Base-by-base conservation (phyloP, 176 grass and related monocot species). In the Ananas comosus region DNA sequence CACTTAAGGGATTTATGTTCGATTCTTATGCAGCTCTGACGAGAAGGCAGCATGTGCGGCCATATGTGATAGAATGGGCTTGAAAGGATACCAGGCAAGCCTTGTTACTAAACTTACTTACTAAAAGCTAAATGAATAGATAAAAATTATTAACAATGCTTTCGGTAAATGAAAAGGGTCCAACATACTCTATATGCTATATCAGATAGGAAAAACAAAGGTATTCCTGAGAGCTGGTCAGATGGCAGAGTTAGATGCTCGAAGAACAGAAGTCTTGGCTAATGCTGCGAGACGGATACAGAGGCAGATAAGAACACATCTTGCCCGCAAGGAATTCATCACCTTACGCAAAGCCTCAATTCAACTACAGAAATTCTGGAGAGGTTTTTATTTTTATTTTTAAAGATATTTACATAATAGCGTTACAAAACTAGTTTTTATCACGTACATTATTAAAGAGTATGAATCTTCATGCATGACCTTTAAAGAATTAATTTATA, bases 161-260 rank as follows among this genome's bases (percentile, higher is more conserved):
- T 42, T 42, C 1, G 6, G 33, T 42, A 42, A 42, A 42, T 42
- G 33, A 42, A 42, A 42, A 42, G 5, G 33, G 33, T 42, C 5
- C 7, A 42, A 42, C 4, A 7, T 42, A 42, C 5, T 42, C 33
- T 64, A 72, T 68, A 59, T 17, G 61, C 73, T 66, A 12, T 75
- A 72, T 65, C 83, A 96, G 92, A 91, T 96, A 83, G 92, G 92
- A 49, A 96, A 96, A 79, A 91, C 86, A 53, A 96, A 96, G 79
- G 92, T 96, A 52, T 96, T 96, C 61, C 76, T 96, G 56, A 91
- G 92, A 87, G 88, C 88, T 73, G 86, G 92, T 50, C 92, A 91
- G 71, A 96, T 96, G 88, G 88, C 92, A 67, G 92, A 89, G 63
- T 67, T 96, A 68, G 92, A 96, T 79, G 81, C 88, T 67, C 77